phyloP scores from a whole-genome alignment of 1,284 basidiomycete genomes.

The Malassezia slooffiae region DNA sequence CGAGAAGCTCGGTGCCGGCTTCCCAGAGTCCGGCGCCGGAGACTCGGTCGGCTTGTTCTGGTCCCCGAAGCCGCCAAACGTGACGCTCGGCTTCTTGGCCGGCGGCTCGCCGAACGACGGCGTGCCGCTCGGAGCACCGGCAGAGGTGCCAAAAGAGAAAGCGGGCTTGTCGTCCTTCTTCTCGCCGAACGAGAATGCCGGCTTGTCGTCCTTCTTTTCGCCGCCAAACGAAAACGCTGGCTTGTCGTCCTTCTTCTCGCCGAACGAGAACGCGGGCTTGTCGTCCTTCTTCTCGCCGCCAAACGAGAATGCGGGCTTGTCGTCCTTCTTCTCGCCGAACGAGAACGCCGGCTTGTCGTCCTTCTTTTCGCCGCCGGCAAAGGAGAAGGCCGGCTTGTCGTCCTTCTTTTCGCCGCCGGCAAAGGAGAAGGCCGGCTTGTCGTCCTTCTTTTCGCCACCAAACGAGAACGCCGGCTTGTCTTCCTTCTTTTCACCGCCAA shows the following conservation, averaged over 20 bases:
- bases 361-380: constrained; percentile 9
- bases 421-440: constrained; percentile 1
- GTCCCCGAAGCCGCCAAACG: too few species aligned
- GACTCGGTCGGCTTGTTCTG: too few species aligned
- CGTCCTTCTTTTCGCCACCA: neutral
- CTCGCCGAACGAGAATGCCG: constrained; percentile 10
- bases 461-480: constrained; percentile 4
- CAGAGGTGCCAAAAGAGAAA: constrained; percentile 1
- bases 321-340: constrained; percentile 6
- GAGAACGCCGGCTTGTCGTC: constrained; percentile 3
- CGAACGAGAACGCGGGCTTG: constrained; percentile 7
- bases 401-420: constrained; percentile 4
- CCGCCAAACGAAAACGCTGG: neutral
- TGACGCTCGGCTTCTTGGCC: too few species aligned
- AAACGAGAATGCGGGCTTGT: constrained; percentile 9
- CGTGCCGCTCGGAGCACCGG: too few species aligned
- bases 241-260: neutral
- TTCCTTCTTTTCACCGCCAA: neutral
- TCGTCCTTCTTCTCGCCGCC: neutral
- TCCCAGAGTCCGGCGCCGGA: too few species aligned
- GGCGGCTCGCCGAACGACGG: too few species aligned
- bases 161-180: constrained; percentile 5
- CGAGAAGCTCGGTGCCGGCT: constrained; percentile 12
- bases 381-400: constrained; percentile 18
- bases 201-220: constrained; percentile 9